Evolutionary conservation across 768 basidiomycete genomes (phyloP), one percentile per base, ranked within the genome.

Genomic region (Sarcomyxa edulis): DNA sequence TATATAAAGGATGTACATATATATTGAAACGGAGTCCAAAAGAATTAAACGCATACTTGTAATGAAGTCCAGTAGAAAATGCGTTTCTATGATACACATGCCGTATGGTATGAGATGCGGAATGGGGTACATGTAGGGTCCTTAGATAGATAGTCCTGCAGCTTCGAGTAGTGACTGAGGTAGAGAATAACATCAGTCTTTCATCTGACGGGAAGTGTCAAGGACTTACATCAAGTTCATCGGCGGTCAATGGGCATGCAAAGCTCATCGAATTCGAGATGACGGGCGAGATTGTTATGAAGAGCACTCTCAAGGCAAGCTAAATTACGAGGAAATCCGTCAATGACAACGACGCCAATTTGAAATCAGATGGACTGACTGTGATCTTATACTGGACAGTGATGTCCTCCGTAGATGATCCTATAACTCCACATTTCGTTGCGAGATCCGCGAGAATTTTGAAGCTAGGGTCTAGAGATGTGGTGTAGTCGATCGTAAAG

Each of bases 331-430:
- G 5, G 38, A 32, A 39, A 44, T 44, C 29, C 55, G 39, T 10
- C 23, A 40, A n/a, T 38, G 23, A 40, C 32, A 14, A 42, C 18
- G 29, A 34, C 18, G 12, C 15, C 14, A 37, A 26, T 19, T 25
- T 24, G 21, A 37, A 32, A 45, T 37, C 11, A 39, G 18, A n/a
- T 25, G 29, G 8, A 57, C 74, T 46, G 38, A 79, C 85, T 42
- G 71, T 79, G 28, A 91, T 74, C 44, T 77, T 75, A 50, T 88
- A 88, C 22, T 75, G 52, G 19, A 92, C 66, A 1, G 56, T 63
- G 26, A 92, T 62, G 27, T 83, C 61, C 4, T 54, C 56, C 43
- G 62, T 71, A 20, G 64, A 40, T 7, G 62, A 56, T 7, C 72
- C 74, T 1, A 48, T 43, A 29, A 75, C 48, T 32, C 81, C 80